phyloP scores from a whole-genome alignment of 106 monocot species.

The Amphibolis antarctica region DNA sequence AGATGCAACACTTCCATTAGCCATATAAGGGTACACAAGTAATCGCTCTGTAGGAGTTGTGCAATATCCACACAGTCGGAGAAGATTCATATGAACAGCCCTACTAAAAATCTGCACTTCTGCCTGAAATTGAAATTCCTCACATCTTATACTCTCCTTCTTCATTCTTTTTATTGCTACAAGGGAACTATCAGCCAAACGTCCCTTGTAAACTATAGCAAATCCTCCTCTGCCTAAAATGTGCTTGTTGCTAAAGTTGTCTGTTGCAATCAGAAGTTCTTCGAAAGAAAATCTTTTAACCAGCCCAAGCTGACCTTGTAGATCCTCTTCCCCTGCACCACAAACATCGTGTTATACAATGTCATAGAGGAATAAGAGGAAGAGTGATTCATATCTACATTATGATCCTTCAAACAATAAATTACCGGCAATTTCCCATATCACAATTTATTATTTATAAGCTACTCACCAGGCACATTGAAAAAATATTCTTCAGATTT shows the following conservation, averaged over 20 bases:
- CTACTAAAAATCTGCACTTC: constrained; percentile 4
- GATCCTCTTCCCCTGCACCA: background rate
- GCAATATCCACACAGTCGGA: background rate
- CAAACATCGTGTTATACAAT: background rate
- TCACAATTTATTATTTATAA: background rate
- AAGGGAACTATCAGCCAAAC: background rate
- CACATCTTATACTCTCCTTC: background rate
- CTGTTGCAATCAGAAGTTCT: background rate
- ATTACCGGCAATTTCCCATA: background rate
- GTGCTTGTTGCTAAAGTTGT: background rate
- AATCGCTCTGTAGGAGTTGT: constrained; percentile 4
- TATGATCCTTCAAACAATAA: background rate
- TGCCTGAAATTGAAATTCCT: background rate
- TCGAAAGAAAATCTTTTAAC: background rate
- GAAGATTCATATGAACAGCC: background rate
- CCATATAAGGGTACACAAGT: constrained; percentile 4
- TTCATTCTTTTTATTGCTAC: constrained; percentile 6
- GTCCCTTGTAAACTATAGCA: constrained; percentile 4
- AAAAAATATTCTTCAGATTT: background rate
- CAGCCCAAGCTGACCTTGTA: background rate
- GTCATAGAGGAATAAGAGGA: too few relatives aligned
- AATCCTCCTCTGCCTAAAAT: constrained; percentile 2
- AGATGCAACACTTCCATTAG: background rate
- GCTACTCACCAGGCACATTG: background rate
- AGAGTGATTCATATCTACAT: background rate